phyloP scores from a whole-genome alignment of 1,284 basidiomycete genomes.

The Ustilago sp. region DNA sequence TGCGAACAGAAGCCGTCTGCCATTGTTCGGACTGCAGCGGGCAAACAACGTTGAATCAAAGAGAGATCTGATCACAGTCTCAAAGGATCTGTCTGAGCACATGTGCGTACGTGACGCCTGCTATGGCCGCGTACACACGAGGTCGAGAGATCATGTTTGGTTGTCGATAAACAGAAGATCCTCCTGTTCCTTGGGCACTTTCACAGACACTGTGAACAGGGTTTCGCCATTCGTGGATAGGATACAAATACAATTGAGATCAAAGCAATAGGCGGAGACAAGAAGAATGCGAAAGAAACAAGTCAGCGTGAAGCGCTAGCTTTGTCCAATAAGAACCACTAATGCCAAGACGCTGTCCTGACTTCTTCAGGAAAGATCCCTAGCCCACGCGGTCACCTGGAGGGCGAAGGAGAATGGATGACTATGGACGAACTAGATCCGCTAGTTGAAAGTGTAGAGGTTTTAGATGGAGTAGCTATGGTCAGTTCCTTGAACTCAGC shows the following conservation, averaged over 20 bases:
- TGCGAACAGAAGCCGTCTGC: background rate
- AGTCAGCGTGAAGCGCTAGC: background rate
- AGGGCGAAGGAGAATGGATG: constrained; percentile 19
- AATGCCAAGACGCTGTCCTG: background rate
- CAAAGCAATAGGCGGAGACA: background rate
- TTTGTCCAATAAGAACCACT: background rate
- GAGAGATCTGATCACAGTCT: background rate
- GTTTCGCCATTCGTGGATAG: background rate
- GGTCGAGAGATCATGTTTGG: background rate
- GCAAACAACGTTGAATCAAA: background rate
- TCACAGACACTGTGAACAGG: background rate
- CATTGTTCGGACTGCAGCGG: background rate
- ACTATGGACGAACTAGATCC: constrained; percentile 30
- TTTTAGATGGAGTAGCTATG: constrained; percentile 2
- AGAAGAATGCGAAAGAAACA: background rate
- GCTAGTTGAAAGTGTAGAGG: constrained; percentile 11
- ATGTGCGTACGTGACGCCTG: background rate
- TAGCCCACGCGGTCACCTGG: background rate
- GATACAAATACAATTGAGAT: constrained; percentile 5
- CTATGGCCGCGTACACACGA: background rate
- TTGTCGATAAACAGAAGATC: background rate
- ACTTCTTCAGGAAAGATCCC: background rate
- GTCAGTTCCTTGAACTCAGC: background rate
- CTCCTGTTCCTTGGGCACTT: background rate
- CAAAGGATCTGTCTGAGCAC: background rate